Evolutionary conservation across 139 green algal species (phyloP), one percentile per base, ranked within the genome.

Genomic region (Micractinium conductrix): DNA sequence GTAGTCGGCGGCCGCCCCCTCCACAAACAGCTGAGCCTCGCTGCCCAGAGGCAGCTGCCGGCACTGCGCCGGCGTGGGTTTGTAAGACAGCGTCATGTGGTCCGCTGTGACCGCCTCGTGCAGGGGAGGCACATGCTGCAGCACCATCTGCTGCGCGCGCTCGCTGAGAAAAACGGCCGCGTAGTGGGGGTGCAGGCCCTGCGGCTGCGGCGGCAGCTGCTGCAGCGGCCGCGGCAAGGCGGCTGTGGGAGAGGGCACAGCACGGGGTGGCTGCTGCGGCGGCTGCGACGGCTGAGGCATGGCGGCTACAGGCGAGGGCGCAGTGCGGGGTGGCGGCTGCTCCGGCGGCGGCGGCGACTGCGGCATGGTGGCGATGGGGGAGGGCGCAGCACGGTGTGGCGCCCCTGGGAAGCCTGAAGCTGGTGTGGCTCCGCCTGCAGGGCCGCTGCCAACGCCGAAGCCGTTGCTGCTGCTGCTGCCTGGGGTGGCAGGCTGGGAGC

Each of bases 41-140:
- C 43, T 40, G 5, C 84, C 84, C 78, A 83, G 60, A 1, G 81
- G 81, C 58, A 81, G 72, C n/a, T 67, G 8, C 0, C 26, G 30
- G 58, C 72, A 81, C 40, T 67, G 33, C 8, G 50, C 44, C 21
- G 17, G 42, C n/a, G 19, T 69, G 14, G 81, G 81, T 14, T 50
- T 63, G 62, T 88, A 88, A 0, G 75, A 43, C 22, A 88, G 17
- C 12, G 84, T 88, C 73, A 84, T 73, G 75, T 88, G 84, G 44
- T 88, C 73, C 0, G 84, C 84, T 6, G 12, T 50, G 43, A 88
- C 60, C 75, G 28, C 6, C 58, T 85, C 80, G 16, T 85, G 80
- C 69, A 85, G 50, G 4, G 80, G 69, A 26, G 80, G 35, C 53
- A 69, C 80, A 19, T 71, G 40, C 53, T 80, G 69, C 80, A 85